Evolutionary conservation across 2,329 filamentous ascomycete genomes (phyloP), one percentile per base, ranked within the genome.

Genomic region (Aspergillus tubingensis): DNA sequence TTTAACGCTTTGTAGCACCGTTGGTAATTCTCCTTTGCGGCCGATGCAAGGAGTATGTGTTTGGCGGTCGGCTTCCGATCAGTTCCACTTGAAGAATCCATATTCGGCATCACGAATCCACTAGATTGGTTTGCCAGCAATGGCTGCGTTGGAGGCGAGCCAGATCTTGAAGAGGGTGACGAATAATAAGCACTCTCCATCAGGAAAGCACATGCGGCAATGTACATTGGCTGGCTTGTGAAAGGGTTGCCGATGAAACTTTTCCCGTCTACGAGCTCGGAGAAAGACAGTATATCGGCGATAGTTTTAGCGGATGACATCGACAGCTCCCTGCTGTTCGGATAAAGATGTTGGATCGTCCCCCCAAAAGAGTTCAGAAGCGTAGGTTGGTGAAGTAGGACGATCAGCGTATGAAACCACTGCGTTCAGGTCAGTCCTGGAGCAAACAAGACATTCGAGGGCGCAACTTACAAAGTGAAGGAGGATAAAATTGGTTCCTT

Each of bases 271-370:
- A 95, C 91, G 8, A 96, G 79, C 70, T 96, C 91, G 0, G 91
- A 91, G 74, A 96, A 96, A 1, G 90, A 89, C 8, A 96, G 77
- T 15, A 96, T 96, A 68, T 96, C 92, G 36, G 91, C 91, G 62
- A 96, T 95, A 0, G 92, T 96, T 78, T 96, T 96, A 11, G 92
- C 92, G 23, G 91, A 94, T 13, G 90, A 93, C 89, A 94, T 93
- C 62, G 90, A 91, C 5, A 87, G 70, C 72, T 95, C 91, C 58
- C 91, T 87, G 65, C 91, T 95, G 70, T 95, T 91, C 0, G 89
- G 86, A 39, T 92, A 86, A 1, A 96, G 81, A 58, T 92, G 89
- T 53, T 91, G 83, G 56, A 90, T 88, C 21, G 81, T 80, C 2
- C 85, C 86, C 66, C 87, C 86, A 59, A 95, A 92, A 0, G 90